Evolutionary conservation across 495 filamentous ascomycete species (phyloP).

Genomic region (Elasticomyces elasticus): DNA sequence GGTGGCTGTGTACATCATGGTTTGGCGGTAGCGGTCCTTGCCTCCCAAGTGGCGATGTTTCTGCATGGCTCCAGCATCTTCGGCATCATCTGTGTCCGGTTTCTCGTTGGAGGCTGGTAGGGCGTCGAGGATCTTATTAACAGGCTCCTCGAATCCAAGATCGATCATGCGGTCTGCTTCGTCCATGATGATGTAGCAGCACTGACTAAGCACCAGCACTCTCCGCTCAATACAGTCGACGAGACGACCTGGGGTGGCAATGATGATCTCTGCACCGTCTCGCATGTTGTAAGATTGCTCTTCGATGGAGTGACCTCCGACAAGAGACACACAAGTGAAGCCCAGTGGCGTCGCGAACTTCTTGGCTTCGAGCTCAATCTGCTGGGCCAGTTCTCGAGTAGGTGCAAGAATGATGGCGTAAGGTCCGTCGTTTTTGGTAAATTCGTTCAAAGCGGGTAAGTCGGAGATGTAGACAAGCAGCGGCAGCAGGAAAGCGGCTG

Average conservation of each 20-base stretch:
- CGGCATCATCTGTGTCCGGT: conserved; percentile 88
- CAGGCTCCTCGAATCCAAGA: conserved; percentile 91
- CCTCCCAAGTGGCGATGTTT: conserved; percentile 67
- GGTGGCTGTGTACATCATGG: conserved; percentile 99
- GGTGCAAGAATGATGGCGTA: conserved; percentile 95
- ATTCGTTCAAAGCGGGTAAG: conserved; percentile 71
- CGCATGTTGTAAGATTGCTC: conserved; percentile 88
- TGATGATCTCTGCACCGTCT: conserved; percentile 97
- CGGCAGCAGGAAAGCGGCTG: conserved; percentile 87
- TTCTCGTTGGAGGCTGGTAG: conserved; percentile 91
- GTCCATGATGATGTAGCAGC: conserved; percentile 97
- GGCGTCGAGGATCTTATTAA: conserved; percentile 98
- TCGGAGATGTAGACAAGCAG: conserved; percentile 95
- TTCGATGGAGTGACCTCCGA: conserved; percentile 91
- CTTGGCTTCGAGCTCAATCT: conserved; percentile 89
- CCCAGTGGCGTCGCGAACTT: conserved; percentile 89
- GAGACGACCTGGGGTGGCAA: conserved; percentile 92
- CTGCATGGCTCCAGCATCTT: conserved; percentile 76
- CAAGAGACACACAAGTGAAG: conserved; percentile 93
- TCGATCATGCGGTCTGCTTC: conserved; percentile 99
- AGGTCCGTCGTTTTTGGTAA: conserved; percentile 89
- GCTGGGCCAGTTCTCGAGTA: conserved; percentile 96
- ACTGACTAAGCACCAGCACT: conserved; percentile 83
- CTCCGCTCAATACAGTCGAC: conserved; percentile 95
- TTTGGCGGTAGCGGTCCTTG: conserved; percentile 86